Evolutionary conservation across 305 asterid species (phyloP).

Genomic region (Fraxinus xanthoxyloides): DNA sequence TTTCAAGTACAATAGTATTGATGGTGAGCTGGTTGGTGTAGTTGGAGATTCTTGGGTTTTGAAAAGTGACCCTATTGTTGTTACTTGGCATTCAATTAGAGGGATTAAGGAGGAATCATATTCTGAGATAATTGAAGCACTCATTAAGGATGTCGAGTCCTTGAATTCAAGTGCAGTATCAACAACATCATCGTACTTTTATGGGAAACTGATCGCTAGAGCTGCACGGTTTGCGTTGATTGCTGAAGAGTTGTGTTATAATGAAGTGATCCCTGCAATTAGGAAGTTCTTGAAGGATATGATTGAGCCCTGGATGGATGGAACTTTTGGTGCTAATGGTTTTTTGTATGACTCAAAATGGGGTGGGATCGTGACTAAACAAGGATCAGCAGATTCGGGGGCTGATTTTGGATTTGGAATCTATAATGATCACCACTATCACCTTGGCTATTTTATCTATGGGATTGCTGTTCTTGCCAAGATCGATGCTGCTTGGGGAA

Average conservation of each 20-base stretch:
- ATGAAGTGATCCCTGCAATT: slow-evolving; percentile 57
- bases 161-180: slow-evolving; percentile 44
- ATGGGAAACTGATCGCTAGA: slow-evolving; percentile 70
- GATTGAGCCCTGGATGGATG: slow-evolving; percentile 80
- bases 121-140: slow-evolving; percentile 50
- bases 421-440: slow-evolving; percentile 85
- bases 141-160: slow-evolving; percentile 54
- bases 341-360: slow-evolving; percentile 68
- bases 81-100: slow-evolving; percentile 72
- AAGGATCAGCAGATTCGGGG: slow-evolving; percentile 69
- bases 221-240: slow-evolving; percentile 84
- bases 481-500: slow-evolving; percentile 79
- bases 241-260: slow-evolving; percentile 67
- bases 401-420: slow-evolving; percentile 88
- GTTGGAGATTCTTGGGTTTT: slow-evolving; percentile 77
- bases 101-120: slow-evolving; percentile 58
- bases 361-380: slow-evolving; percentile 84
- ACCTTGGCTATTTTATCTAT: slow-evolving; percentile 73
- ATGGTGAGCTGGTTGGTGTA: slow-evolving; percentile 85
- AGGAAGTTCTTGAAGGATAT: slow-evolving; percentile 63
- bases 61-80: slow-evolving; percentile 64
- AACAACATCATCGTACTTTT: slow-evolving; percentile 70
- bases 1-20: slow-evolving; percentile 61
- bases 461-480: slow-evolving; percentile 78
- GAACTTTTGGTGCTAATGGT: slow-evolving; percentile 66